A percentile compares a stretch with the other conserved stretches of the same genome.
Conservation (phyloP, 2,329 filamentous ascomycete species). For the Colletotrichum godetiae region DNA sequence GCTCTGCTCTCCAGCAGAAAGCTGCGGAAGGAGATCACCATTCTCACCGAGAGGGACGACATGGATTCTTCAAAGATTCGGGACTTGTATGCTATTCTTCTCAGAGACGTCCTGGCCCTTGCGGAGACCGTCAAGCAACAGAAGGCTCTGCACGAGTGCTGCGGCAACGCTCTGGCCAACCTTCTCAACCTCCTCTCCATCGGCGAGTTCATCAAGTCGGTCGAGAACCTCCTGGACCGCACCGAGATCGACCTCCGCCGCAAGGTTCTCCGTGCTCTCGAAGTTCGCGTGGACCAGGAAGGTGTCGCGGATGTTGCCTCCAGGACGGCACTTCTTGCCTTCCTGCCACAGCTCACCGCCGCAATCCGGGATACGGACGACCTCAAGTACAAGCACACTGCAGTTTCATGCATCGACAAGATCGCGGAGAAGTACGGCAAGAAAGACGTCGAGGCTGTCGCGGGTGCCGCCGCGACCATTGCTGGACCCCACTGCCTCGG, state of each 20-base stretch:
- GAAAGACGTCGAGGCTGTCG: conserved; percentile 83
- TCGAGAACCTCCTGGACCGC: conserved; percentile 82
- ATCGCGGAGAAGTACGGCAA: conserved; percentile 96
- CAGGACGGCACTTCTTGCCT: conserved; percentile 77
- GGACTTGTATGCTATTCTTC: conserved; percentile 74
- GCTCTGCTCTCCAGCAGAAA: conserved; percentile 68
- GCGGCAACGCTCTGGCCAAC: conserved; percentile 79
- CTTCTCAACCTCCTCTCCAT: conserved; percentile 89
- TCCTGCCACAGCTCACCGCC: conserved; percentile 81
- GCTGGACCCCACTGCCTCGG: conserved; percentile 81
- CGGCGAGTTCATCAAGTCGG: conserved; percentile 87
- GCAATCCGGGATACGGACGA: conserved; percentile 81
- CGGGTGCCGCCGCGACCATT: conserved; percentile 80
- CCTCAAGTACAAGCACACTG: conserved; percentile 82
- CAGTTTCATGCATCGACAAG: conserved; percentile 90
- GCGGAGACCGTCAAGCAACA: conserved; percentile 72
- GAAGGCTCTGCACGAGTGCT: conserved; percentile 66
- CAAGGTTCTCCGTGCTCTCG: conserved; percentile 84
- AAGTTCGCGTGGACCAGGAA: conserved; percentile 80
- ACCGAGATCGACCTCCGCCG: conserved; percentile 80
- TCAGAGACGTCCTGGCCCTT: conserved; percentile 74
- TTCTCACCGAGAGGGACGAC: conserved; percentile 70
- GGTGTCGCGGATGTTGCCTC: conserved; percentile 76
- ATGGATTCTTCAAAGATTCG: conserved; percentile 75
- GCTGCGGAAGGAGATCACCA: conserved; percentile 65